Base-by-base conservation (phyloP, 2,329 filamentous ascomycete species). In the Fonsecaea pedrosoi region DNA sequence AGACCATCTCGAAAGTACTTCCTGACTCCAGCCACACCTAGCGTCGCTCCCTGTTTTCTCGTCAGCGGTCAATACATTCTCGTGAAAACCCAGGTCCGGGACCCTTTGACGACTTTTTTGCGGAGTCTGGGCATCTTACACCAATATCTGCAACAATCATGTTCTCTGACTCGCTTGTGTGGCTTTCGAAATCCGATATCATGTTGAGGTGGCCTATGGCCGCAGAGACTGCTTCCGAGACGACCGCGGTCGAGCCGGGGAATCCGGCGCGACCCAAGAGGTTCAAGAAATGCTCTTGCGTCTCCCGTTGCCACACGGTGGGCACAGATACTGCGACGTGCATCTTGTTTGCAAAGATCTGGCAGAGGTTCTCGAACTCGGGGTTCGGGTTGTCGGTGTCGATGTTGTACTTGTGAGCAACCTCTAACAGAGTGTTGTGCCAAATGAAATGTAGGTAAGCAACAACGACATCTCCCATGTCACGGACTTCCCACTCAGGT, bases 141-240 rank as follows among this genome's bases (percentile, higher is more conserved):
- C 40, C 40, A 42, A 42, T 42, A 42, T 42, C 40, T n/a, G 15
- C 40, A n/a, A 42, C 13, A n/a, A 42, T 42, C 40, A 42, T 42
- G 8, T 42, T 42, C 7, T n/a, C 15, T n/a, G 40, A 12, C 15
- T 42, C 40, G 40, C 15, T 2, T n/a, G 15, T 42, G 40, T 42
- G 7, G 40, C 18, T n/a, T 8, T 10, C 15, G 15, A 42, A 42
- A 1, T 42, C 15, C 40, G 40, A 42, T 1, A n/a, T 42, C 8
- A 1, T n/a, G 40, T 42, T 18, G 40, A 42, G 18, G 15, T 42
- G 13, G 40, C 40, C 4, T 18, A 42, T 5, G 4, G 40, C 40
- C 4, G 40, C 40, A 5, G 40, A n/a, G 4, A 42, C 40, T 42
- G 40, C 40, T 8, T 42, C 40, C 5, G 40, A 10, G 8, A 42